Evolutionary conservation across 2,329 filamentous ascomycete species (phyloP), one percentile per base, ranked within the genome.

Genomic region (Penicillium sp.): DNA sequence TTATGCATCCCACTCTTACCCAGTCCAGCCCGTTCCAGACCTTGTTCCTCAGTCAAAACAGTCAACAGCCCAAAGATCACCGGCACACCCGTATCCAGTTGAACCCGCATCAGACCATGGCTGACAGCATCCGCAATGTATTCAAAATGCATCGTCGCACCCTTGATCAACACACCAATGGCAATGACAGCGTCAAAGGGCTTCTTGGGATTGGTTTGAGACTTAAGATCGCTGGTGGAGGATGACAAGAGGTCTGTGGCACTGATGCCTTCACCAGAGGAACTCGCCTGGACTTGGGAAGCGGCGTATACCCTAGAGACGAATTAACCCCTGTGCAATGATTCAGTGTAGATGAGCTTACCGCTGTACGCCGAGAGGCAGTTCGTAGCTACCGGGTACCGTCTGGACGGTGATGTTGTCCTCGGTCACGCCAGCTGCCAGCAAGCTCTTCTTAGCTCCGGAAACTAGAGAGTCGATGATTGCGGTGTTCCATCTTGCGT

Each of bases 101-200:
- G 90, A 51, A 97, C 84, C 57, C 89, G 84, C 93, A 98, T 98
- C 53, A 98, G 79, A 6, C 89, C 93, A 54, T 95, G 89, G 50
- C 84, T 89, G 6, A 95, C 90, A 35, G 89, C 83, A 57, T 97
- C 93, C 37, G 91, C 81, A 63, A 98, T 98, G 75, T 98, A 97
- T 75, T 98, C 93, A 66, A 98, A 98, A 75, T 98, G 93, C 90
- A 96, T 96, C 6, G 93, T 97, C 74, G 95, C 88, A 69, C 93
- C 93, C 78, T 98, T 98, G 76, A 98, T 96, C 53, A 98, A 82
- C 49, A 95, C 91, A 48, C 93, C 93, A 60, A 98, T 88, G 46
- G 93, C 90, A 59, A 98, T 91, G 56, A 98, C 84, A 55, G 93
- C 93, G 67, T 97, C 92, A 64, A 97, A 97, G 18, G 89, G 82